Base-by-base conservation (phyloP, 306 rosid species). In the Glycyrrhiza uralensis region DNA sequence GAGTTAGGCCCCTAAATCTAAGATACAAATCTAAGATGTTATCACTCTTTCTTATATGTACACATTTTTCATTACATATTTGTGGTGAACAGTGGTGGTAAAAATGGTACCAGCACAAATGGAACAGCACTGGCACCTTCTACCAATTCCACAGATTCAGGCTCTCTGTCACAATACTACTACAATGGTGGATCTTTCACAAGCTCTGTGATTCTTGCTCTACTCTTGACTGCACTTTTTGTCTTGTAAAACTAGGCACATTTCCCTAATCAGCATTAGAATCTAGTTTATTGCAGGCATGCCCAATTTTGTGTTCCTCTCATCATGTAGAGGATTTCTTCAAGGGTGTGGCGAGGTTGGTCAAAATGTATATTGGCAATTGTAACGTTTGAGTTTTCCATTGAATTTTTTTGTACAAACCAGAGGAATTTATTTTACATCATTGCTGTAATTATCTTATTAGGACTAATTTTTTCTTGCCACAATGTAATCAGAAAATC, bases 111-210 rank as follows among this genome's bases (percentile, higher is more conserved):
- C 52, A 14, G 74, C 9, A 47, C 30, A 55, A 91, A 89, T 59
- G 82, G 74, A 47, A 88, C 99, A 22, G 77, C 82, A n/a, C 75
- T 85, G 30, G 99, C 97, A 11, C 96, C 99, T 67, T 83, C 99
- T 6, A 64, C 87, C 26, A 91, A 87, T 77, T 86, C 96, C 13
- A 78, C 93, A 1, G 15, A 18, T 62, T 85, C 96, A 22, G 91
- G 85, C 22, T 73, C 89, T 80, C 61, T 35, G 17, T 69, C 92
- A 15, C 83, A 42, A 32, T 69, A 65, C 68, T 69, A 65, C 68
- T 35, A 80, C 74, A 73, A 23, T 28, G 83, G 76, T 30, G 79
- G 84, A 78, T 78, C 69, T 57, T 83, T 85, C 73, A 72, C 79
- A 49, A 80, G 79, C 80, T 80, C 72, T 73, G 50, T 87, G 66